Base-by-base conservation (phyloP, 768 basidiomycete species). In the Phanerochaete carnosa region DNA sequence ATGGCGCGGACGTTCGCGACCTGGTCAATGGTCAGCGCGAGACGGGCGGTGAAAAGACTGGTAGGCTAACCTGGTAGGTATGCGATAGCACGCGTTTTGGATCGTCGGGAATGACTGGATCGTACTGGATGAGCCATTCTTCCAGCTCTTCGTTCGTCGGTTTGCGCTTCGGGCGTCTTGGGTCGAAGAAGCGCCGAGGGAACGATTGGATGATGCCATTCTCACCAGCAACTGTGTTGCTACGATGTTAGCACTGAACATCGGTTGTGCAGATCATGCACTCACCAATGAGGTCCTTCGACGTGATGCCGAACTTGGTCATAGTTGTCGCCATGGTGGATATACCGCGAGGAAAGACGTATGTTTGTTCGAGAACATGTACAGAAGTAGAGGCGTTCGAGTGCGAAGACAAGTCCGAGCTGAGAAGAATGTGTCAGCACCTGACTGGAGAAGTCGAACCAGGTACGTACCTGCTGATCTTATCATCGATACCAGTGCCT, bases 281-380 rank as follows among this genome's bases (percentile, higher is more conserved):
- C 85, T 22, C 62, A 95, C 95, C 83, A 52, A 98, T 86, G 28
- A 98, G 74, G 67, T 97, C 92, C 70, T 92, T 94, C 54, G 82
- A 81, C 0, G 92, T 84, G 62, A 98, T 92, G 0, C 96, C 95
- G 63, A 88, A 93, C 73, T 90, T 92, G 0, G 95, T 97, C 19
- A 80, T 81, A 0, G 96, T 96, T 8, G 87, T 80, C 0, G 86
- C 73, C 23, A 98, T 70, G 3, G 91, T 84, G 6, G 83, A 85
- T 32, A 96, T 79, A 2, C 79, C 87, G 58, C 83, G 76, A 0
- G 91, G 87, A 63, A 90, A 82, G 28, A 90, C 74, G 72, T 83
- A 96, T 0, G 88, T 78, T 67, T 88, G 85, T 57, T 92, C 85
- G 60, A 86, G 80, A 0, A 80, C 76, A n/a, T 80, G 79, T 37